Evolutionary conservation across 257 asterid species (phyloP).

Genomic region (Thymus mandschuricus): DNA sequence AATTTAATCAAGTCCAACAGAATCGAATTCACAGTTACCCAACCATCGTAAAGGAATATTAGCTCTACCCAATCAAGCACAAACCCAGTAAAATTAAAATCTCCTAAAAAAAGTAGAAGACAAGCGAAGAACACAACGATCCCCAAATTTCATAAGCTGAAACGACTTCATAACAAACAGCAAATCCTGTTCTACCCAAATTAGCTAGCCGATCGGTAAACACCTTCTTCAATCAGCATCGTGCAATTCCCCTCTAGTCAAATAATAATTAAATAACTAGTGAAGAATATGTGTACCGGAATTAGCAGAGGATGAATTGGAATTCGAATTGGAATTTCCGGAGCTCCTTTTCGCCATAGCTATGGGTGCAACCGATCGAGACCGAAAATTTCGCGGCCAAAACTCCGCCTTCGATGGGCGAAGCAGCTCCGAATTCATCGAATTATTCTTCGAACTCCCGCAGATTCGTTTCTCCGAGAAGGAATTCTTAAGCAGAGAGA

Average conservation of each 20-base stretch:
- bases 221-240: not conserved
- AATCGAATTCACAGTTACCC: no score
- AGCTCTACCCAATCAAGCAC: no score
- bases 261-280: not conserved
- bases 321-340: conserved; percentile 52
- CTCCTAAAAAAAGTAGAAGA: not conserved
- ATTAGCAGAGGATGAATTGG: conserved; percentile 51
- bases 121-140: not conserved
- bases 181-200: not conserved
- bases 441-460: conserved; percentile 45
- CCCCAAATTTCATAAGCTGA: conserved; percentile 7
- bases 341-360: conserved; percentile 70
- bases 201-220: conserved; percentile 4
- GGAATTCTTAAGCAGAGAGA: conserved; percentile 50
- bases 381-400: conserved; percentile 33
- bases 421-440: conserved; percentile 48
- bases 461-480: conserved; percentile 53
- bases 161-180: not conserved
- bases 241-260: not conserved
- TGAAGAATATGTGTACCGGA: conserved; percentile 40
- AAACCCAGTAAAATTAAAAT: conserved; percentile 12
- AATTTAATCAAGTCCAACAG: no score
- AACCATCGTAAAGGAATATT: no score
- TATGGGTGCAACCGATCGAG: conserved; percentile 53
- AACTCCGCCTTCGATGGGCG: conserved; percentile 43